These are phyloP conservation scores for Ceratobasidium sp. DNA, from an alignment of 1,284 basidiomycete genomes.

Conservation along the genomic window DNA sequence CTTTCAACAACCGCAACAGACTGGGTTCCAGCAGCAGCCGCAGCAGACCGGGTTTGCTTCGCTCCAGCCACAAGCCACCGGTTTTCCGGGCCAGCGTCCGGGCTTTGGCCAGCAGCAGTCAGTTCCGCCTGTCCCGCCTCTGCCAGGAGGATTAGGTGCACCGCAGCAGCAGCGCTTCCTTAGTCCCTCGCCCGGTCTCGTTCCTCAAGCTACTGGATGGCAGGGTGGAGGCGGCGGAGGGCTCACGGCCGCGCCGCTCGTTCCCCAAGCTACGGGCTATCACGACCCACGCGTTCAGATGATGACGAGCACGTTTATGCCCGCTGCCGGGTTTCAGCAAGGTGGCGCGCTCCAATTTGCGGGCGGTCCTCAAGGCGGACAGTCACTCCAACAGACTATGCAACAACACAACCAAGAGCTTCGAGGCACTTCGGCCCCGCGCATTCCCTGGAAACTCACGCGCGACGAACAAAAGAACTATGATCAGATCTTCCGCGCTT, in stretches of 20 bases:
- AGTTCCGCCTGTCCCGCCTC: constrained; percentile 60
- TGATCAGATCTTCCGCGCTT: constrained; percentile 96
- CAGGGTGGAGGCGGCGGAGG: constrained; percentile 58
- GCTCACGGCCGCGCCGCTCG: constrained; percentile 63
- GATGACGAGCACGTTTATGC: constrained; percentile 91
- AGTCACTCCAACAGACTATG: constrained; percentile 80
- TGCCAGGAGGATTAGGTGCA: constrained; percentile 54
- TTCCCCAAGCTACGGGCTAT: constrained; percentile 85
- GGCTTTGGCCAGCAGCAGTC: constrained; percentile 70
- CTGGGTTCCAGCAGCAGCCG: constrained; percentile 71
- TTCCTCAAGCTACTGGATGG: constrained; percentile 73
- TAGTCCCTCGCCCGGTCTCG: constrained; percentile 62
- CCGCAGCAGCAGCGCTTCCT: constrained; percentile 66
- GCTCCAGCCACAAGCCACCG: constrained; percentile 52
- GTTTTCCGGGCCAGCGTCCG: constrained; percentile 55
- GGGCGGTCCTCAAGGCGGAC: constrained; percentile 65
- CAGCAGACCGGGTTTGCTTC: constrained; percentile 56
- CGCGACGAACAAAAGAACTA: constrained; percentile 97
- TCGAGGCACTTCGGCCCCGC: constrained; percentile 77
- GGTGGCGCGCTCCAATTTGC: constrained; percentile 76
- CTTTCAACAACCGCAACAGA: constrained; percentile 57
- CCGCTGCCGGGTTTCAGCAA: constrained; percentile 72
- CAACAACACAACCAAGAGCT: constrained; percentile 84
- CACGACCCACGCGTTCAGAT: constrained; percentile 85
- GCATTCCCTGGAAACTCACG: constrained; percentile 89